Base-by-base conservation (phyloP, 257 asterid species). In the Knoxia roxburghii region DNA sequence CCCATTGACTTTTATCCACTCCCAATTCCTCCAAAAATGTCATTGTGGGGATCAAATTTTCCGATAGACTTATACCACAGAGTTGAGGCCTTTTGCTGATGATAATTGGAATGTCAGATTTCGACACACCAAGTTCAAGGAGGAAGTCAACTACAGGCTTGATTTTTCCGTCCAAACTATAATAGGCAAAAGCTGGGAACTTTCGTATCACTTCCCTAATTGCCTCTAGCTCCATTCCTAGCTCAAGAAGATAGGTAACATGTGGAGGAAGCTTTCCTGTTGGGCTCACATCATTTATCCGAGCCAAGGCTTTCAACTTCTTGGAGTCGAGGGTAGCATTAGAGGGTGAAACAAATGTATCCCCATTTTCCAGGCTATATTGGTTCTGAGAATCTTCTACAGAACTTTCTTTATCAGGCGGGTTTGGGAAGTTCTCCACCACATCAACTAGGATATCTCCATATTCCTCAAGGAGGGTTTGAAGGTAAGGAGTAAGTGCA, bases 81-180 rank as follows among this genome's bases (percentile, higher is more conserved):
- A 93, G 95, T 76, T 88, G 99, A 84, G 97, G 99, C 80, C 99
- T 80, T 79, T 85, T 88, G 76, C 68, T 80, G 60, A 93, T 72
- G 68, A 93, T 90, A 24, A 72, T 78, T 52, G 95, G 92, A 55
- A 93, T 88, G 57, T 88, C 89, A 1, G 82, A 73, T 72, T 82
- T 83, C 17, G 87, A 83, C 46, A 93, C 77, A 5, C 99, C 97
- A 48, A 90, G 83, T 65, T 88, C 87, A 29, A 93, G 85, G 71
- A 93, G 97, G 77, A 90, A 93, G 48, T 90, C 96, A 45, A 93
- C 95, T 3, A 86, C 82, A 0, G 96, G 99, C 74, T 84, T 93
- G 79, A 93, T 88, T 74, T 93, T 90, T n/a, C 99, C 93, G 29
- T 93, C 99, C 76, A 93, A 80, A 70, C 96, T 93, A 52, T 90